Evolutionary conservation across 1,284 basidiomycete genomes (phyloP), one percentile per base, ranked within the genome.

Genomic region (Trametes hirsuta): DNA sequence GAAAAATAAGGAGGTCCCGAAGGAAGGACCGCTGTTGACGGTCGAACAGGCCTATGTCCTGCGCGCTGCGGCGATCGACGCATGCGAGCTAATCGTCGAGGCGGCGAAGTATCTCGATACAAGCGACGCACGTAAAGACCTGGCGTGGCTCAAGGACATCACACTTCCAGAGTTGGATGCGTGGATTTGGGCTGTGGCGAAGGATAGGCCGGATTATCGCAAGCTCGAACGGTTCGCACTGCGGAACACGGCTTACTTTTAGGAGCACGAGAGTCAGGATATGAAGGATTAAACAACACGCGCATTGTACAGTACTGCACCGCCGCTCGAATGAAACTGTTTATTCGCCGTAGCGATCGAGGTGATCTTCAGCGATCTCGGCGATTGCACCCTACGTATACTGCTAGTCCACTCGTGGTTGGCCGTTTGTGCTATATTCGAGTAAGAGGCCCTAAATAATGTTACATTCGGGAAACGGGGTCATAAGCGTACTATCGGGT

Each of bases 161-260:
- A 85, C 78, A 0, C 74, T 85, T 22, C 84, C 87, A 2, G 79
- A 85, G 54, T 64, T 93, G 56, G 87, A 91, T 70, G 81, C 81
- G 69, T 93, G 91, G 91, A 71, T 93, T 21, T 90, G 90, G 88
- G 78, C 84, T 30, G 82, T 89, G 9, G 89, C 88, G 48, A 93
- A 93, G 71, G 89, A 91, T 65, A 77, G 89, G 61, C 64, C 72
- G 37, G 90, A 91, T 71, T 92, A 91, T 67, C 77, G 87, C 58
- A 73, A 74, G 46, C 75, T 93, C 36, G 77, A 79, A 63, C 77
- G 90, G 61, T 89, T 92, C 69, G 86, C 81, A n/a, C 72, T 84
- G 67, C 77, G 78, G 59, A 75, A 84, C 56, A 90, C 88, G 0
- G 75, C 82, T 37, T 91, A 84, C 71, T 93, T 90, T 72, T 92